phyloP scores from a whole-genome alignment of 495 filamentous ascomycete species.

The Lophium mytilinum region DNA sequence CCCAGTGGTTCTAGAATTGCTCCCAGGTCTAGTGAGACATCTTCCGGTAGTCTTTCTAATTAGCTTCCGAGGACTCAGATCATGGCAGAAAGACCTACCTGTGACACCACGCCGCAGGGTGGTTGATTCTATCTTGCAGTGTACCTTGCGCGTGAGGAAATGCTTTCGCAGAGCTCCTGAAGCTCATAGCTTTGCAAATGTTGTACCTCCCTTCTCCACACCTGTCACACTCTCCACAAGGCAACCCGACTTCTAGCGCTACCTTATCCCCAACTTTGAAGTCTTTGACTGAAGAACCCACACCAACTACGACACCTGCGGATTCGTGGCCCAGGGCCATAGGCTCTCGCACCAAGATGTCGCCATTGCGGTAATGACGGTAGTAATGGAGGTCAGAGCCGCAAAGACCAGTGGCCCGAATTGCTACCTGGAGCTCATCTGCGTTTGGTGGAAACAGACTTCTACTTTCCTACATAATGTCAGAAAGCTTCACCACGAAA shows the following conservation, averaged over 20 bases:
- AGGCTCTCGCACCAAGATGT: constrained; percentile 56
- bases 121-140: constrained; percentile 68
- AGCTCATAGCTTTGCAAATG: constrained; percentile 72
- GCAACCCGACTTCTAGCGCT: constrained; percentile 75
- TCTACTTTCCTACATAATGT: constrained; percentile 41
- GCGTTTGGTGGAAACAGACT: constrained; percentile 36
- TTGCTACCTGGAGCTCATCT: constrained; percentile 49
- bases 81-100: constrained; percentile 39
- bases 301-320: constrained; percentile 45
- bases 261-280: constrained; percentile 59
- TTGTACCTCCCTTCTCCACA: constrained; percentile 70
- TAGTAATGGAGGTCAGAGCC: constrained; percentile 66
- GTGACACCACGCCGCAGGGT: constrained; percentile 61
- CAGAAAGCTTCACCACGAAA: background rate
- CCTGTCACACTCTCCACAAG: constrained; percentile 60
- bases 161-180: constrained; percentile 68
- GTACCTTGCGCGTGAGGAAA: constrained; percentile 79
- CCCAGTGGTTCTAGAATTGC: constrained; percentile 72
- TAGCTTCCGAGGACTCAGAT: background rate
- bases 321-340: constrained; percentile 47
- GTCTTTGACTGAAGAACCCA: constrained; percentile 40
- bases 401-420: constrained; percentile 56
- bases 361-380: constrained; percentile 57
- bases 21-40: constrained; percentile 57
- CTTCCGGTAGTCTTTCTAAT: constrained; percentile 49